Evolutionary conservation across 768 basidiomycete species (phyloP), one percentile per base, ranked within the genome.

Genomic region (Lyophyllum atratum): DNA sequence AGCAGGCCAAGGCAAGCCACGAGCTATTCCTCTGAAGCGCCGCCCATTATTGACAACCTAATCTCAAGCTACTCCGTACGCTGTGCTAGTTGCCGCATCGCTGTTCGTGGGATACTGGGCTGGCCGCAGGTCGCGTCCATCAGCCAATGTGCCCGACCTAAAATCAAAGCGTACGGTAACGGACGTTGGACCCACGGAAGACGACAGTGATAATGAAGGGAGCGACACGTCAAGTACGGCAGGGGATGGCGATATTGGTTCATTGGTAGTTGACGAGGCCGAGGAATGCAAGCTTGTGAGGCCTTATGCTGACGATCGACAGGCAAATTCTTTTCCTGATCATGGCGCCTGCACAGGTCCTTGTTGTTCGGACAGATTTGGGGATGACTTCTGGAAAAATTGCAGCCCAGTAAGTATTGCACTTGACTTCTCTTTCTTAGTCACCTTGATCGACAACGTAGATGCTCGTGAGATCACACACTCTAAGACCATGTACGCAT

Each of bases 341-440:
- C 24, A 45, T n/a, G 53, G 33, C 33, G 3, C 29, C 49, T 10
- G 19, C 15, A 40, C 40, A 84, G 80, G 85, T 84, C 25, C 72
- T 89, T 54, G 80, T 86, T 26, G 85, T 88, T 50, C 74, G 76
- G 48, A 85, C 85, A 4, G 89, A 90, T 69, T 71, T 90, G 49
- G 79, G 80, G 50, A 89, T 90, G 88, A 77, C 81, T 15, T 66
- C 85, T 10, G 89, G 88, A 33, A 90, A 89, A 66, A 86, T 89
- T 51, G 86, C 86, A 37, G 93, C 94, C 25, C 94, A 96, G 85
- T 97, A 77, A 68, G 90, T 60, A 34, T 49, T 29, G 15, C n/a
- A 40, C 19, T 2, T n/a, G 5, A n/a, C 39, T 29, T 21, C n/a
- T 1, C 48, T 8, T 49, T 33, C 42, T 39, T n/a, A n/a, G 21